Base-by-base conservation (phyloP, 2,329 filamentous ascomycete genomes). In the Diplodia mutila region DNA sequence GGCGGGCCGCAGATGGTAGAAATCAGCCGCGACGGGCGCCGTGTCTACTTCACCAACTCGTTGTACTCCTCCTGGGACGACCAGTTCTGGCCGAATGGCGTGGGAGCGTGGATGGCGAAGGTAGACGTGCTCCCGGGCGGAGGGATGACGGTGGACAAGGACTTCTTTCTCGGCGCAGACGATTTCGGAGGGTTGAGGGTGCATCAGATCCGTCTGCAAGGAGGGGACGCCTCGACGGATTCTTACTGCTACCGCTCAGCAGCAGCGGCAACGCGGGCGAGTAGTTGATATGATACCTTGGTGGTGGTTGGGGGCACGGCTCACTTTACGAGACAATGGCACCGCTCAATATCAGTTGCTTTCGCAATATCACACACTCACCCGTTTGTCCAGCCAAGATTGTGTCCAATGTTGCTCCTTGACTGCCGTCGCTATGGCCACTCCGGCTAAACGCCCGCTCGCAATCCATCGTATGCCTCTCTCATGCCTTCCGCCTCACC, bases 161-260 rank as follows among this genome's bases (percentile, higher is more conserved):
- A 16, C 4, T 55, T 55, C n/a, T 55, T 55, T 18, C 53, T 34
- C 7, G 14, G 34, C n/a, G 32, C 1, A 29, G 53, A 23, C 9
- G 53, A 37, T n/a, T 55, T 55, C 23, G 53, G 39, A n/a, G 53
- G 53, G n/a, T 34, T 55, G 53, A 37, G 53, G 29, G 53, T 55
- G 9, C 53, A 55, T 37, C 53, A 55, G 9, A 39, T 55, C 14
- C 32, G 53, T 25, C n/a, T 55, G 9, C 53, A 55, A 16, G 53
- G 53, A 37, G 53, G 53, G 3, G 53, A 55, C 21, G 53, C 53
- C 23, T 55, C 53, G n/a, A 55, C 53, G 9, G 53, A 55, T 39
- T 55, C 53, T 11, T 55, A 55, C 21, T 55, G 53, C 53, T 39
- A 55, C 6, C 53, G 29, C n/a, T 55, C 53, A n/a, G 9, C n/a